Evolutionary conservation across 176 grass and related monocot genomes (phyloP).

Genomic region (Oryza longistaminata): DNA sequence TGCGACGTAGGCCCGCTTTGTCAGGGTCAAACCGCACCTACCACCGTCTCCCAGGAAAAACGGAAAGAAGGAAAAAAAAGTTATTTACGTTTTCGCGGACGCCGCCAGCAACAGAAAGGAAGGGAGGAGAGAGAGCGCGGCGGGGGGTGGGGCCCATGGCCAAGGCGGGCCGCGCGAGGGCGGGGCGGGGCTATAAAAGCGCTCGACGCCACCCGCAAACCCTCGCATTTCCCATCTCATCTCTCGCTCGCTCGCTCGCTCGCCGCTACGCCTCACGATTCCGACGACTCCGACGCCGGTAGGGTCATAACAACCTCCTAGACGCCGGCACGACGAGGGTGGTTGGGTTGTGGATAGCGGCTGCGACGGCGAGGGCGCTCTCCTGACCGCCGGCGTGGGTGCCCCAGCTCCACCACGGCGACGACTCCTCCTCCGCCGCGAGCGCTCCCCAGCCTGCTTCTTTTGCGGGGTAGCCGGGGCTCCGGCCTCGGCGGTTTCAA

Average conservation of each 20-base stretch:
- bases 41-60: neutral
- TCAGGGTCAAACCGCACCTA: constrained; percentile 34
- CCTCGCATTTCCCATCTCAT: constrained; percentile 32
- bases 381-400: constrained; percentile 86
- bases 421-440: constrained; percentile 49
- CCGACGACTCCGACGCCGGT: neutral
- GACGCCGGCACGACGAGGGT: neutral
- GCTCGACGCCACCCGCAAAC: constrained; percentile 6
- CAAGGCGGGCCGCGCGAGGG: neutral
- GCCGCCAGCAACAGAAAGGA: neutral
- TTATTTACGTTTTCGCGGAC: neutral
- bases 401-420: constrained; percentile 58
- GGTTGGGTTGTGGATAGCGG: neutral
- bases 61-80: too few species aligned
- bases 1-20: neutral
- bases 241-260: too few species aligned
- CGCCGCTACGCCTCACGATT: neutral
- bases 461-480: constrained; percentile 99
- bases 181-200: constrained; percentile 29
- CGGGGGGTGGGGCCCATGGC: neutral
- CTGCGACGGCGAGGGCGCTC: neutral
- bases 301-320: neutral
- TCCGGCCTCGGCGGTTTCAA: constrained; percentile 99
- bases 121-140: neutral
- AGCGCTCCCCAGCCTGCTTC: constrained; percentile 57